Percentiles rank a stretch among this genome's conserved stretches.
Evolutionary conservation across 495 filamentous ascomycete genomes (phyloP).

Genomic region (Neurospora sp.): DNA sequence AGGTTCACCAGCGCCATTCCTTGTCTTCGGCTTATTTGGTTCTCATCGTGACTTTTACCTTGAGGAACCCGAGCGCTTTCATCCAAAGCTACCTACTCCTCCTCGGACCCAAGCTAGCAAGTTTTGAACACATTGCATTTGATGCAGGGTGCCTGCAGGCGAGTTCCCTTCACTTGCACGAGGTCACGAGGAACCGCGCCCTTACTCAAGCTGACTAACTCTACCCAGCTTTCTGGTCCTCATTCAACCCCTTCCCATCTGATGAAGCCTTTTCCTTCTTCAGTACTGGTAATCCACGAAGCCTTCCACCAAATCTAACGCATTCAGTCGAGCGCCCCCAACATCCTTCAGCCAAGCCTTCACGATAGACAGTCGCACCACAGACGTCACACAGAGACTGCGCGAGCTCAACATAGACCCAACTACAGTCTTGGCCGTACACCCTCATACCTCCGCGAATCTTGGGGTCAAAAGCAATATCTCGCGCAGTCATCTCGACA

Average conservation of each 20-base stretch:
- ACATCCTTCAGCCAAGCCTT: background rate
- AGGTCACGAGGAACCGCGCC: background rate
- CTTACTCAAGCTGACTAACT: background rate
- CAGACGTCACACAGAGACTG: background rate
- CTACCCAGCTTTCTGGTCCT: background rate
- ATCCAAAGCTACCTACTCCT: background rate
- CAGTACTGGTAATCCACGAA: background rate
- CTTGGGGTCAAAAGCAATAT: background rate
- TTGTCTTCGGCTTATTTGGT: background rate
- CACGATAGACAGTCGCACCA: background rate
- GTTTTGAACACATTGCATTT: background rate
- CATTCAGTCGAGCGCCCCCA: background rate
- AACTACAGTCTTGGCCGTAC: background rate
- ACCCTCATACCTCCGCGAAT: background rate
- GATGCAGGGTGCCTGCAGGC: background rate
- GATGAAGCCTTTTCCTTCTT: background rate
- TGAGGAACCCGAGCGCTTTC: background rate
- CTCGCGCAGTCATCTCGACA: background rate
- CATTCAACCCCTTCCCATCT: background rate
- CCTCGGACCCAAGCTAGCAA: background rate
- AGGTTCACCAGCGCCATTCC: background rate
- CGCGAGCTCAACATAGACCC: background rate
- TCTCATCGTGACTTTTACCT: background rate
- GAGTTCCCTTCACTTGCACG: background rate
- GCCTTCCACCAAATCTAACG: background rate